Evolutionary conservation across 2,329 filamentous ascomycete species (phyloP).

Genomic region (Phaeosphaeriaceae sp.): DNA sequence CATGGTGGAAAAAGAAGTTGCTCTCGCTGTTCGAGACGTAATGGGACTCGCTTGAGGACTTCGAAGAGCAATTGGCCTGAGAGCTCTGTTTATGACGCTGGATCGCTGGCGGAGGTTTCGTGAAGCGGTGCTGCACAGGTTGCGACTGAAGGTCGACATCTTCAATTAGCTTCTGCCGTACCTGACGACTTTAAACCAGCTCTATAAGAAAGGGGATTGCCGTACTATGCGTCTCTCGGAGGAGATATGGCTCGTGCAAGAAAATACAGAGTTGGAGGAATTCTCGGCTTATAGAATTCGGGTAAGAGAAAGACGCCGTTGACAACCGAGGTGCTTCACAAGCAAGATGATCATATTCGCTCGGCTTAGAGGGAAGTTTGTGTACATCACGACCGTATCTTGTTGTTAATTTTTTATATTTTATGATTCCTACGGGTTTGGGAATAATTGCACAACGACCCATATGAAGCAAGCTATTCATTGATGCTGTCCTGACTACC

Average conservation of each 20-base stretch:
- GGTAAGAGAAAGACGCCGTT: constrained; percentile 35
- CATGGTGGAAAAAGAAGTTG: constrained; percentile 48
- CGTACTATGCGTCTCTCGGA: constrained; percentile 41
- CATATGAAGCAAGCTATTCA: neutral
- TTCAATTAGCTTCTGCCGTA: constrained; percentile 46
- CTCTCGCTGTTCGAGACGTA: constrained; percentile 27
- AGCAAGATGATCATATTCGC: constrained; percentile 16
- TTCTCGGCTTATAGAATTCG: constrained; percentile 35
- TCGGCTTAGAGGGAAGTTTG: neutral
- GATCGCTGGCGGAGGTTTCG: constrained; percentile 46
- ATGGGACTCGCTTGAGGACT: constrained; percentile 30
- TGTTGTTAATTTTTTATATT: neutral
- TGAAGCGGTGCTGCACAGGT: constrained; percentile 48
- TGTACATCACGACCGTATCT: neutral
- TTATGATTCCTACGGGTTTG: neutral
- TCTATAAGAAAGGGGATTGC: constrained; percentile 35
- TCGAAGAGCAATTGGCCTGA: constrained; percentile 46
- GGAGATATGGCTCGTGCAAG: constrained; percentile 25
- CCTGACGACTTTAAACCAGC: constrained; percentile 39
- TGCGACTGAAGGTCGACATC: constrained; percentile 53
- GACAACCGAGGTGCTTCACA: constrained; percentile 36
- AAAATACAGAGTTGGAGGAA: constrained; percentile 23
- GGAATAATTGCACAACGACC: neutral
- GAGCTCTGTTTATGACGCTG: constrained; percentile 40
- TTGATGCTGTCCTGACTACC: constrained; percentile 11